These are phyloP conservation scores for Solanum aculeatissimum DNA, from an alignment of 305 asterid genomes.

Conservation along the genomic window DNA sequence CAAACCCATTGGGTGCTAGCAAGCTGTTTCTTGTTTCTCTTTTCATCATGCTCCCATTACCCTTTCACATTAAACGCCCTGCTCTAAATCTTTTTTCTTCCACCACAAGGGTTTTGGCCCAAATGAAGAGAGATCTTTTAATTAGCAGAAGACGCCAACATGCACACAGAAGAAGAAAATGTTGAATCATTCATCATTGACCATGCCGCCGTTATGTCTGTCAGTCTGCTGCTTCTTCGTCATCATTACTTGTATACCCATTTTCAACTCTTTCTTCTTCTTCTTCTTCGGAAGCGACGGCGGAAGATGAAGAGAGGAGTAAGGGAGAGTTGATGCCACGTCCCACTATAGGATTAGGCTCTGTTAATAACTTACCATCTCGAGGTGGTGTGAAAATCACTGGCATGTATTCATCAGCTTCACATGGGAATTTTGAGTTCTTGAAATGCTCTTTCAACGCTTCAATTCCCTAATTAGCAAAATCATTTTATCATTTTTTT, in stretches of 20 bases:
- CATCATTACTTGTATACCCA: background rate
- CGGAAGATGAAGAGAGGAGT: slow-evolving; percentile 10
- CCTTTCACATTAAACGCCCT: background rate
- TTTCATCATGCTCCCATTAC: background rate
- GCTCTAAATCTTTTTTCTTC: background rate
- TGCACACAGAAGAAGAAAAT: background rate
- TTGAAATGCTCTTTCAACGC: slow-evolving; percentile 87
- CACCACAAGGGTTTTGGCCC: background rate
- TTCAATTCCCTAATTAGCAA: slow-evolving; percentile 46
- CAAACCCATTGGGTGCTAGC: background rate
- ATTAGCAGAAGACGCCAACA: background rate
- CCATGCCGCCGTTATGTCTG: background rate
- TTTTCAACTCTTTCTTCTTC: background rate
- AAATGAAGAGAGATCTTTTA: background rate
- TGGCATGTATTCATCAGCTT: slow-evolving; percentile 83
- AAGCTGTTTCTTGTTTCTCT: background rate
- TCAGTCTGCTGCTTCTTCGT: background rate
- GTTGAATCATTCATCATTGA: background rate
- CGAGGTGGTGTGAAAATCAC: slow-evolving; percentile 79
- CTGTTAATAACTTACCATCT: slow-evolving; percentile 48
- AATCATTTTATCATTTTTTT: no score
- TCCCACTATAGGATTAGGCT: slow-evolving; percentile 43
- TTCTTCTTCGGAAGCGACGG: slow-evolving; percentile 12
- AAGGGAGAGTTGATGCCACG: background rate
- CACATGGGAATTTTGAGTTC: slow-evolving; percentile 84